Evolutionary conservation across 805 yeast genomes (phyloP).

Genomic region (Nakazawaea pomicola): DNA sequence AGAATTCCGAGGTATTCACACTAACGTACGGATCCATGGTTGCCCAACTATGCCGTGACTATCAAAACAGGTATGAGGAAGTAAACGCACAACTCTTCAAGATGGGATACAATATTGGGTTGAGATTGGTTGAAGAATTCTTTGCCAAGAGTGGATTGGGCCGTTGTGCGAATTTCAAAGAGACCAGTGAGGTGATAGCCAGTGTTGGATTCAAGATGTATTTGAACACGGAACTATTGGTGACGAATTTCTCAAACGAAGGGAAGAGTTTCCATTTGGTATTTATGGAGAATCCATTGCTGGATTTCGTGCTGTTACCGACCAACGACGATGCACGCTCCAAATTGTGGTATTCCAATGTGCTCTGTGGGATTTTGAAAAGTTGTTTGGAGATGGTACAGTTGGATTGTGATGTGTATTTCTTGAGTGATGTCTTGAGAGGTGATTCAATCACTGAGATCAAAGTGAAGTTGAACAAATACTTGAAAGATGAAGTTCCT

Average conservation of each 20-base stretch:
- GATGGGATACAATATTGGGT: conserved; percentile 95
- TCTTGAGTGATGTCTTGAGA: conserved; percentile 72
- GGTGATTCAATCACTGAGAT: conserved; percentile 84
- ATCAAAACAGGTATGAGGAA: conserved; percentile 63
- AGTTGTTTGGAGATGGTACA: conserved; percentile 97
- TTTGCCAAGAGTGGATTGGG: conserved; percentile 83
- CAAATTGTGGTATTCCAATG: conserved; percentile 90
- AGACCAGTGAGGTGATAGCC: conserved; percentile 81
- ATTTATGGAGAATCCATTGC: conserved; percentile 81
- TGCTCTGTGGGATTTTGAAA: conserved; percentile 81
- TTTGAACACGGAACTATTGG: conserved; percentile 71
- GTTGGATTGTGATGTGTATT: conserved; percentile 77
- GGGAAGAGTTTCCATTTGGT: conserved; percentile 69
- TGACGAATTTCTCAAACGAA: conserved; percentile 73
- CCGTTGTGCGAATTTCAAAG: conserved; percentile 73
- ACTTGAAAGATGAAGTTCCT: conserved; percentile 91
- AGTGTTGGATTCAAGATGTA: conserved; percentile 90
- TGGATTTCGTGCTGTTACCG: conserved; percentile 94
- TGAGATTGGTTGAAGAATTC: conserved; percentile 88
- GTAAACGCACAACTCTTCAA: conserved; percentile 81
- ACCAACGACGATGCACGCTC: conserved; percentile 65
- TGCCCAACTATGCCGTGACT: conserved; percentile 83
- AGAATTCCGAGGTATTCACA: conserved; percentile 92
- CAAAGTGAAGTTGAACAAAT: conserved; percentile 60
- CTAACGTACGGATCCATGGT: conserved; percentile 93